Percentiles rank a stretch among this genome's conserved stretches.
phyloP scores from a whole-genome alignment of 495 filamentous ascomycete genomes.

The Pyrenula massariospora region DNA sequence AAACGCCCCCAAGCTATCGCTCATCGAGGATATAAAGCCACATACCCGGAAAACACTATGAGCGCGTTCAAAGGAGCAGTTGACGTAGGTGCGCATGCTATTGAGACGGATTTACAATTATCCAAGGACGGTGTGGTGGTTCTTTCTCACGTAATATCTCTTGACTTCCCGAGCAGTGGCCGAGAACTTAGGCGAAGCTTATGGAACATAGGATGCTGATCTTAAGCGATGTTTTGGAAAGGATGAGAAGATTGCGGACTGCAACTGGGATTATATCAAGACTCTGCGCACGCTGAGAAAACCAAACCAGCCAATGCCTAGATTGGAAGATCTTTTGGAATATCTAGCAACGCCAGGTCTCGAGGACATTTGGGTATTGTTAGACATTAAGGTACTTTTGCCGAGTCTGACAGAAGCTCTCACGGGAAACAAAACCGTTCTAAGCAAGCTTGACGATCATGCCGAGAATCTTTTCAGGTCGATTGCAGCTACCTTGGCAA shows the following conservation, averaged over 20 bases:
- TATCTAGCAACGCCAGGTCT: slow-evolving; percentile 49
- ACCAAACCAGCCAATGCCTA: slow-evolving; percentile 60
- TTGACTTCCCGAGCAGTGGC: slow-evolving; percentile 12
- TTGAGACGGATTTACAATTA: slow-evolving; percentile 86
- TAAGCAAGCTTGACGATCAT: slow-evolving; percentile 62
- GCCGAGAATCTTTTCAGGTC: slow-evolving; percentile 52
- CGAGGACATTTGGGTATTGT: slow-evolving; percentile 64
- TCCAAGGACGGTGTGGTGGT: slow-evolving; percentile 76
- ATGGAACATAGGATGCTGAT: no score
- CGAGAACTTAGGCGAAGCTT: neutral
- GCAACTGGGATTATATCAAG: slow-evolving; percentile 59
- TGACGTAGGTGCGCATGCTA: slow-evolving; percentile 59
- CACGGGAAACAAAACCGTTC: no score
- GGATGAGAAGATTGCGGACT: slow-evolving; percentile 57
- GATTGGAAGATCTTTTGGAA: slow-evolving; percentile 60
- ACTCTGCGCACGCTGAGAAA: slow-evolving; percentile 54
- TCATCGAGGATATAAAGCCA: slow-evolving; percentile 72
- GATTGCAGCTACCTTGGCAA: slow-evolving; percentile 45
- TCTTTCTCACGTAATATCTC: slow-evolving; percentile 71
- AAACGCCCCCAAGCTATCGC: slow-evolving; percentile 60
- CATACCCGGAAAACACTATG: slow-evolving; percentile 80
- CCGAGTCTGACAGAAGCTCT: no score
- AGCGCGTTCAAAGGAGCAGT: slow-evolving; percentile 63
- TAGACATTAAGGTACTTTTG: slow-evolving; percentile 94
- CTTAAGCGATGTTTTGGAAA: slow-evolving; percentile 72